phyloP scores from a whole-genome alignment of 257 asterid species.

The Solanum pinnatisectum region DNA sequence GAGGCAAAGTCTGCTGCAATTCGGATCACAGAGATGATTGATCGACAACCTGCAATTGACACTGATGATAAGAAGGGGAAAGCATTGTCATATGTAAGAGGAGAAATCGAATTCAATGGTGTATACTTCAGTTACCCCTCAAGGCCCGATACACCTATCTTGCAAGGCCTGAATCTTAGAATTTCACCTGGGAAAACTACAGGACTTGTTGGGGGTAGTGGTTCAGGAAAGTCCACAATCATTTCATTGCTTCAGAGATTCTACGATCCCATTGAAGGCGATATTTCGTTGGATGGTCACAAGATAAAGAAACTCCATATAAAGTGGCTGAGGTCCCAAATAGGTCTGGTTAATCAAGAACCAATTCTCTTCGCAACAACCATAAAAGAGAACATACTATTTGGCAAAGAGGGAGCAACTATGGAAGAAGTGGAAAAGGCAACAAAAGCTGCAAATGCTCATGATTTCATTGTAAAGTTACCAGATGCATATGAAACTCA shows the following conservation, averaged over 20 bases:
- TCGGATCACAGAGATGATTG: slow-evolving; percentile 68
- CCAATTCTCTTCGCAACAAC: slow-evolving; percentile 81
- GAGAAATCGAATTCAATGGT: slow-evolving; percentile 61
- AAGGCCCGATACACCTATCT: slow-evolving; percentile 44
- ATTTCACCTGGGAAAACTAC: slow-evolving; percentile 56
- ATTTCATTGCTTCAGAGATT: slow-evolving; percentile 57
- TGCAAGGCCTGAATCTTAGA: slow-evolving; percentile 50
- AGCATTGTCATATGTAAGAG: slow-evolving; percentile 70
- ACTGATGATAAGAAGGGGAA: slow-evolving; percentile 67
- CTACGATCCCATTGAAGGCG: slow-evolving; percentile 72
- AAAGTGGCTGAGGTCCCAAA: slow-evolving; percentile 69
- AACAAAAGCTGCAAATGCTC: slow-evolving; percentile 69
- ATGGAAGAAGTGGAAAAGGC: slow-evolving; percentile 58
- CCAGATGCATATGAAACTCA: slow-evolving; percentile 67
- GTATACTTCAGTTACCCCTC: slow-evolving; percentile 67
- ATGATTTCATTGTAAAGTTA: slow-evolving; percentile 51
- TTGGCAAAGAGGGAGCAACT: slow-evolving; percentile 66
- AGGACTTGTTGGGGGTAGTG: slow-evolving; percentile 73
- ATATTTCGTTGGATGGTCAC: slow-evolving; percentile 57
- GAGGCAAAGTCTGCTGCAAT: slow-evolving; percentile 68
- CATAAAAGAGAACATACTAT: slow-evolving; percentile 55
- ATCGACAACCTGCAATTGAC: slow-evolving; percentile 49
- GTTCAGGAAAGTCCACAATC: slow-evolving; percentile 74
- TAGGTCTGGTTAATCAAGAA: slow-evolving; percentile 83
- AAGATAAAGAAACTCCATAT: slow-evolving; percentile 64